Evolutionary conservation across 345 rosid species (phyloP).

Genomic region (Camelina neglecta): DNA sequence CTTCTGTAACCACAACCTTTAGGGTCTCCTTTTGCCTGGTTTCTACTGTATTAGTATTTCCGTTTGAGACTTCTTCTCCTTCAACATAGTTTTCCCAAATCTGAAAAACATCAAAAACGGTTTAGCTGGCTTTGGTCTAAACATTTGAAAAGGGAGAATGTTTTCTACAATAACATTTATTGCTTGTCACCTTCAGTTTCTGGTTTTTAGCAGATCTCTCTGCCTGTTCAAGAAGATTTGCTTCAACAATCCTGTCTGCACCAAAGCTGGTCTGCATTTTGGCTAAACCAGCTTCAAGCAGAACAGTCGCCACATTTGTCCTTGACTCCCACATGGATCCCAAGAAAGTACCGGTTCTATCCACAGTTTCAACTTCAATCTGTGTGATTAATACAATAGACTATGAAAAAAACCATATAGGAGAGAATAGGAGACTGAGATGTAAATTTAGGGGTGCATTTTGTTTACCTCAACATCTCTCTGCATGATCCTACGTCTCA

Average conservation of each 20-base stretch:
- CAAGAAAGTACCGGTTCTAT: conserved; percentile 93
- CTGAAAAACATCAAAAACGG: conserved; percentile 46
- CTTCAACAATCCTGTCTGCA: conserved; percentile 76
- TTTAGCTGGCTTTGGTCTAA: conserved; percentile 6
- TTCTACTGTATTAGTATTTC: conserved; percentile 58
- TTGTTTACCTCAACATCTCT: conserved; percentile 89
- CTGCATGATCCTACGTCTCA: conserved; percentile 96
- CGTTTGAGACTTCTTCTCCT: conserved; percentile 86
- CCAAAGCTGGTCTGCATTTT: conserved; percentile 89
- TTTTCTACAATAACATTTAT: neutral
- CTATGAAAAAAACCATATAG: neutral
- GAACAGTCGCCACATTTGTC: conserved; percentile 71
- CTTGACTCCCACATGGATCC: conserved; percentile 92
- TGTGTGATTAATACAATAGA: conserved; percentile 39
- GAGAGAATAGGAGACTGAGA: conserved; percentile 15
- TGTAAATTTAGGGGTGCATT: neutral
- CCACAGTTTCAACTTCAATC: conserved; percentile 96
- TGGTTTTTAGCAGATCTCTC: conserved; percentile 83
- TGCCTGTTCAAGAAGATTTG: conserved; percentile 87
- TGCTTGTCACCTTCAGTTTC: conserved; percentile 76
- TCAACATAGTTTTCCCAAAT: conserved; percentile 98
- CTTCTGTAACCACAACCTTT: conserved; percentile 91
- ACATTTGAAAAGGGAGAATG: neutral
- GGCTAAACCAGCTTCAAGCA: conserved; percentile 97
- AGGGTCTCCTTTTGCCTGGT: conserved; percentile 89